phyloP scores from a whole-genome alignment of 225 moss, liverwort and hornwort species.

The Sphagnum contortum region DNA sequence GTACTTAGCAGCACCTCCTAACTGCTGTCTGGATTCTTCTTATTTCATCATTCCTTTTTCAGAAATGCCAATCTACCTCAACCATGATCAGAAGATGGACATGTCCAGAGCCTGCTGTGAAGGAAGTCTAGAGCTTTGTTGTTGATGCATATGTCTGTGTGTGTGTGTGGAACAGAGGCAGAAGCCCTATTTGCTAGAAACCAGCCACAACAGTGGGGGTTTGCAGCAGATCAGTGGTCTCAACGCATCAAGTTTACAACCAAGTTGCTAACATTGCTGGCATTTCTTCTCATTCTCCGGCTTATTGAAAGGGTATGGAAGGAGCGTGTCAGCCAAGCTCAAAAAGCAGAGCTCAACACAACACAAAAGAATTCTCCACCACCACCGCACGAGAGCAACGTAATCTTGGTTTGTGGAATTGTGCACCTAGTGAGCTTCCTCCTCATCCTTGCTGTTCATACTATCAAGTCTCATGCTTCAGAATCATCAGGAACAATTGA shows the following conservation, averaged over 20 bases:
- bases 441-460: conserved; percentile 21
- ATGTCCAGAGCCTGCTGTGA: too few relatives aligned
- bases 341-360: conserved; percentile 1
- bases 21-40: background rate
- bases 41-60: background rate
- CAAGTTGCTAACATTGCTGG: conserved; percentile 39
- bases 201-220: background rate
- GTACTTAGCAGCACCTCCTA: background rate
- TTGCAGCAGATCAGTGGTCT: conserved; percentile 9
- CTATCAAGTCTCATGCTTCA: conserved; percentile 4
- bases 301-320: conserved; percentile 44
- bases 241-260: conserved; percentile 25
- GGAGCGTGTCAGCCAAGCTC: conserved; percentile 6
- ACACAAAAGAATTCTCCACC: conserved; percentile 1
- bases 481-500: background rate
- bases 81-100: too few relatives aligned
- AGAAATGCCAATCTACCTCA: too few relatives aligned
- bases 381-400: conserved; percentile 19
- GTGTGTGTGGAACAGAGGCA: conserved; percentile 3
- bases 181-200: conserved; percentile 33
- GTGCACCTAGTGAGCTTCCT: conserved; percentile 32
- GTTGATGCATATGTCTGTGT: too few relatives aligned
- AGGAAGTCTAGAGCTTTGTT: too few relatives aligned
- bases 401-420: conserved; percentile 18
- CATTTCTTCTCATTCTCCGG: conserved; percentile 32